Evolutionary conservation across 495 filamentous ascomycete genomes (phyloP).

Genomic region (Penicillium samsonianum): DNA sequence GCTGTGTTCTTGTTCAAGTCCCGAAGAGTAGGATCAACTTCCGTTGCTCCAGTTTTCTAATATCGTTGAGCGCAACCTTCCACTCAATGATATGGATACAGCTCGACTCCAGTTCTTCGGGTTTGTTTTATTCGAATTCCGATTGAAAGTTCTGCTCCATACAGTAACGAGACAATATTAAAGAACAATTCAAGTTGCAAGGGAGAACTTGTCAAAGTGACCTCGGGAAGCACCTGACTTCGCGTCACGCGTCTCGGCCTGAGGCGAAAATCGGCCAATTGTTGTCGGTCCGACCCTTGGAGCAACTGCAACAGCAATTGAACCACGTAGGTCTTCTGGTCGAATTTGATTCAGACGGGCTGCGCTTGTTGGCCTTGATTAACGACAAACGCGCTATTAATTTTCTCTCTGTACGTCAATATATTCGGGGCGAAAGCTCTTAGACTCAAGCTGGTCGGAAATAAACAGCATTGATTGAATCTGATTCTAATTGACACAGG

Average conservation of each 20-base stretch:
- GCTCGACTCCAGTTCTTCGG: too few relatives aligned
- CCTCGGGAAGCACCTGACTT: conserved; percentile 32
- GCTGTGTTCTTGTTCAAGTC: too few relatives aligned
- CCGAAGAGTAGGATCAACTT: too few relatives aligned
- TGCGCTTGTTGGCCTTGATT: not conserved
- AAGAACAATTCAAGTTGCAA: too few relatives aligned
- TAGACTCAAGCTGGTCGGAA: not conserved
- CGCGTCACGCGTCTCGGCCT: conserved; percentile 41
- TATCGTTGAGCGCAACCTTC: too few relatives aligned
- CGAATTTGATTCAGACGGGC: not conserved
- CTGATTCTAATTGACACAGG: not conserved
- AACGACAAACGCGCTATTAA: not conserved
- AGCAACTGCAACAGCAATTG: conserved; percentile 9
- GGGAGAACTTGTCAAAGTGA: too few relatives aligned
- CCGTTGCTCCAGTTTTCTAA: too few relatives aligned
- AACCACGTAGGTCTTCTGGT: conserved; percentile 4
- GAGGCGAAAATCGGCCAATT: conserved; percentile 31
- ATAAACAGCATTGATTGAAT: conserved; percentile 4
- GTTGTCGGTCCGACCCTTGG: conserved; percentile 13
- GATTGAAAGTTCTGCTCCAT: too few relatives aligned
- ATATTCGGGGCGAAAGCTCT: not conserved
- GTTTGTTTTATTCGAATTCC: not conserved
- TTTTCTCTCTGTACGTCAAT: not conserved
- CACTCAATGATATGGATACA: too few relatives aligned
- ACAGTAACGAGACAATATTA: too few relatives aligned